These are phyloP conservation scores for Luvunga scandens DNA, from an alignment of 345 rosid genomes.

Conservation along the genomic window DNA sequence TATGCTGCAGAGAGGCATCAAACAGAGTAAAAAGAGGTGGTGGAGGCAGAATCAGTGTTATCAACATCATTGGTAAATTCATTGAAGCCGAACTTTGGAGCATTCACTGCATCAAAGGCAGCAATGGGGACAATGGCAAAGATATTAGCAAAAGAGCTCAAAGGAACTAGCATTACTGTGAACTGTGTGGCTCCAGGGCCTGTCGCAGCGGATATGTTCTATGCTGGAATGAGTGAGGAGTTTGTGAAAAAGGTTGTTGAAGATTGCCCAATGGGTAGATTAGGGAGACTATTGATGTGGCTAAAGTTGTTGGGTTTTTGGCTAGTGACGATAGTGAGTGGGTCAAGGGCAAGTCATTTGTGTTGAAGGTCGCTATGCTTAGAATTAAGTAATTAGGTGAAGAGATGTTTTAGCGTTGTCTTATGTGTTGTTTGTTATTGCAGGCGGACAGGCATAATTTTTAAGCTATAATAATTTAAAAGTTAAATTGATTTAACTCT, in stretches of 20 bases:
- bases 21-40: conserved; percentile 32
- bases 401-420: no score
- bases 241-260: conserved; percentile 26
- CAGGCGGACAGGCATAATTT: no score
- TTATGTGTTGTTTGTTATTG: no score
- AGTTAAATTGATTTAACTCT: no score
- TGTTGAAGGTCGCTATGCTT: conserved; percentile 31
- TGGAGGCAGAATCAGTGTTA: conserved; percentile 37
- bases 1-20: conserved; percentile 43
- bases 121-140: conserved; percentile 46
- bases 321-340: conserved; percentile 50
- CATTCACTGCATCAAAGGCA: conserved; percentile 42
- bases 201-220: conserved; percentile 44
- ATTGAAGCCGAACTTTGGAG: conserved; percentile 31
- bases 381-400: no score
- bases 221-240: conserved; percentile 35
- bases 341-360: conserved; percentile 42
- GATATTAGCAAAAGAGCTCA: conserved; percentile 51
- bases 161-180: conserved; percentile 41
- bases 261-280: conserved; percentile 36
- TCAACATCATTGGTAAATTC: conserved; percentile 32
- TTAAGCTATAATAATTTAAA: no score
- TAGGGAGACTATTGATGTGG: conserved; percentile 41
- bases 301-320: conserved; percentile 45
- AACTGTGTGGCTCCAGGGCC: conserved; percentile 52